Evolutionary conservation across 768 basidiomycete genomes (phyloP).

Genomic region (Amanita polypyramis): DNA sequence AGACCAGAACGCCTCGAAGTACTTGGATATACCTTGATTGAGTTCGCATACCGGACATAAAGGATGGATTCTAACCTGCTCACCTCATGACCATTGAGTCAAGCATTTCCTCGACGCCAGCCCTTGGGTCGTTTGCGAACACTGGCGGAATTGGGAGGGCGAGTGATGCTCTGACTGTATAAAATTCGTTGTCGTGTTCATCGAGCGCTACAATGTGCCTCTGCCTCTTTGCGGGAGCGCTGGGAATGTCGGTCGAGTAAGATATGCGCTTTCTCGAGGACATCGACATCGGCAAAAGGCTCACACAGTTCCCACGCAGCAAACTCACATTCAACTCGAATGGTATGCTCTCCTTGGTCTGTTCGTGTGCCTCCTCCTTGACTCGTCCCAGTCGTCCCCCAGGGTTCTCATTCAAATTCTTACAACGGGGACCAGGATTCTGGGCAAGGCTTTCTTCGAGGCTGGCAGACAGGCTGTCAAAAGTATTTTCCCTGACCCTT

Average conservation of each 20-base stretch:
- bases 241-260: not conserved
- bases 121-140: slow-evolving; percentile 61
- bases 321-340: not conserved
- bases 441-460: slow-evolving; percentile 87
- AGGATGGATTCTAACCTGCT: slow-evolving; percentile 13
- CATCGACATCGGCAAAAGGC: not conserved
- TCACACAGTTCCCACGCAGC: slow-evolving; percentile 5
- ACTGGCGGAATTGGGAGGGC: slow-evolving; percentile 72
- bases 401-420: slow-evolving; percentile 72
- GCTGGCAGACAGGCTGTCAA: slow-evolving; percentile 88
- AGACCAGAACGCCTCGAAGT: slow-evolving; percentile 78
- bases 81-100: slow-evolving; percentile 96
- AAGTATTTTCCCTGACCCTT: slow-evolving; percentile 44
- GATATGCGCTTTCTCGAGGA: slow-evolving; percentile 4
- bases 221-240: slow-evolving; percentile 22
- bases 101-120: slow-evolving; percentile 79
- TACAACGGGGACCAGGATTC: slow-evolving; percentile 63
- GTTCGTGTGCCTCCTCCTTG: not conserved
- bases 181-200: slow-evolving; percentile 42
- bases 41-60: slow-evolving; percentile 1
- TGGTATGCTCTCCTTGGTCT: slow-evolving; percentile 9
- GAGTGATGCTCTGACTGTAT: slow-evolving; percentile 52
- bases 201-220: slow-evolving; percentile 22
- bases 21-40: slow-evolving; percentile 73
- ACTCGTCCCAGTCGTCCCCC: slow-evolving; percentile 58